Percentiles rank a stretch among this genome's conserved stretches.
These are phyloP conservation scores for Diaporthe ampelina DNA, from an alignment of 2,329 filamentous ascomycete genomes.

Conservation along the genomic window DNA sequence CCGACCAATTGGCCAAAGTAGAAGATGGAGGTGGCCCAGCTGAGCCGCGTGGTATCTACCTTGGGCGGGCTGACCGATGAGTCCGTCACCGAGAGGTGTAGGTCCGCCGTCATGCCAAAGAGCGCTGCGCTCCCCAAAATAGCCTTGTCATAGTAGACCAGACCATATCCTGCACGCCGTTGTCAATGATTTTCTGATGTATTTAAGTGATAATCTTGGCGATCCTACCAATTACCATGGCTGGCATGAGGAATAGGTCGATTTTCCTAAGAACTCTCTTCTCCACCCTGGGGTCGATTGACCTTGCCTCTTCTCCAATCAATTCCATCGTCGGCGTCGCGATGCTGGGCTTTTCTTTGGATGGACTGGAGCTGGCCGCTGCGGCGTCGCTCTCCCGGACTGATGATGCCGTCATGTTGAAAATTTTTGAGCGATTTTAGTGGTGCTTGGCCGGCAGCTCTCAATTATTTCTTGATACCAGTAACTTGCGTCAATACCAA, in stretches of 20 bases:
- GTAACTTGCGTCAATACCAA: too few species aligned
- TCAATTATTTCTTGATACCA: not conserved
- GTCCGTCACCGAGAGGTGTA: constrained; percentile 69
- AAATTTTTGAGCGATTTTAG: constrained; percentile 18
- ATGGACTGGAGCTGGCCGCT: not conserved
- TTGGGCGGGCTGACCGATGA: constrained; percentile 49
- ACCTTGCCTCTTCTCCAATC: constrained; percentile 68
- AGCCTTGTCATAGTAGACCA: constrained; percentile 82
- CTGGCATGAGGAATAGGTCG: constrained; percentile 68
- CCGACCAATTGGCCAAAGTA: constrained; percentile 85
- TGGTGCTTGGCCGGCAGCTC: not conserved
- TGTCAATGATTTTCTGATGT: not conserved
- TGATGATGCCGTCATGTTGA: constrained; percentile 23
- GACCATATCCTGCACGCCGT: constrained; percentile 63
- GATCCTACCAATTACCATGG: constrained; percentile 64
- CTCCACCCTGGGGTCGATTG: constrained; percentile 63
- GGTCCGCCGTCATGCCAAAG: constrained; percentile 82
- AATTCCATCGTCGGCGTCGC: constrained; percentile 62
- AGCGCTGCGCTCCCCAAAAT: constrained; percentile 80
- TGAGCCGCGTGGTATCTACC: constrained; percentile 74
- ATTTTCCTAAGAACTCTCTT: constrained; percentile 67
- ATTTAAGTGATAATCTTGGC: not conserved
- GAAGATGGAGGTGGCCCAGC: constrained; percentile 84
- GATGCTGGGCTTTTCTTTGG: not conserved
- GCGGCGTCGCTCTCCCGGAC: not conserved